Evolutionary conservation across 208 protist species (phyloP).

Genomic region (Wallacemonas sp.): DNA sequence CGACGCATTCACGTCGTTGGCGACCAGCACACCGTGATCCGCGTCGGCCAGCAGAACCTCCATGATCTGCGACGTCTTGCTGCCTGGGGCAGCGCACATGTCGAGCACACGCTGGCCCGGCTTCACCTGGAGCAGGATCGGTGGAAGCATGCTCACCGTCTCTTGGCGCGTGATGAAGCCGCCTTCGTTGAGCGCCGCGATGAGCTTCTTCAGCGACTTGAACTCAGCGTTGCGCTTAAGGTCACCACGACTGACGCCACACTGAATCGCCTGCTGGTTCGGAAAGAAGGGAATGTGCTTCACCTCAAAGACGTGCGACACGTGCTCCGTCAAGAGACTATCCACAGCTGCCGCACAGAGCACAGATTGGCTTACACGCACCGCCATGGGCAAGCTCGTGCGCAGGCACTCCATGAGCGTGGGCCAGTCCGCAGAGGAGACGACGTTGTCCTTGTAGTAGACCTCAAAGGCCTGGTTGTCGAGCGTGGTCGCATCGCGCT

Average conservation of each 20-base stretch:
- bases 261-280: constrained; percentile 64
- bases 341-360: constrained; percentile 37
- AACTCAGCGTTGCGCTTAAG: constrained; percentile 74
- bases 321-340: constrained; percentile 37
- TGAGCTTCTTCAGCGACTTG: constrained; percentile 64
- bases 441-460: constrained; percentile 74
- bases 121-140: constrained; percentile 75
- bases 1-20: constrained; percentile 89
- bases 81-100: constrained; percentile 88
- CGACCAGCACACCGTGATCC: constrained; percentile 78
- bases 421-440: constrained; percentile 61
- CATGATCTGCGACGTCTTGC: constrained; percentile 89
- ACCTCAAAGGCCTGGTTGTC: constrained; percentile 65
- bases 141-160: constrained; percentile 89
- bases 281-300: constrained; percentile 61
- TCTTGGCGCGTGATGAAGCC: constrained; percentile 94
- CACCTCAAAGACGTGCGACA: constrained; percentile 49
- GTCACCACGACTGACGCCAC: constrained; percentile 70
- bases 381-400: constrained; percentile 68
- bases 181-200: constrained; percentile 84
- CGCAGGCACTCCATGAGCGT: constrained; percentile 63
- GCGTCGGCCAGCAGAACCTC: constrained; percentile 53
- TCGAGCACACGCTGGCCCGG: constrained; percentile 83
- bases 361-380: constrained; percentile 56
- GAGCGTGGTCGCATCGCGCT: constrained; percentile 52